Evolutionary conservation across 768 basidiomycete genomes (phyloP), one percentile per base, ranked within the genome.

Genomic region (Rhizopogon sp.): DNA sequence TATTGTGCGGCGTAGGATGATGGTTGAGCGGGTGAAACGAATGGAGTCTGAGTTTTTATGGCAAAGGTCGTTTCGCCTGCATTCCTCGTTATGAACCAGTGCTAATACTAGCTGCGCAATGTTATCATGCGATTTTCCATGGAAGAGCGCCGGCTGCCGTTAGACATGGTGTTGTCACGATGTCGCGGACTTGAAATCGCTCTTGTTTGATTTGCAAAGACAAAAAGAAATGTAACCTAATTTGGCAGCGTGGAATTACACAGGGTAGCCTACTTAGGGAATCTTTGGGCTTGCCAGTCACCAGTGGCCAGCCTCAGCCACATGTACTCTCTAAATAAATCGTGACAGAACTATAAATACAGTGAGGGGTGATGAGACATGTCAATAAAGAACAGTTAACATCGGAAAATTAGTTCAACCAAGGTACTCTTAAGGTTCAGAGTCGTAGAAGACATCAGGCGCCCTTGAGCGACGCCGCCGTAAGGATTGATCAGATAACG

Each of bases 391-490:
- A 50, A 20, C 20, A 20, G 20, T 2, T 20, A 20, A 20, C 13
- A 20, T 28, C 29, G n/a, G 33, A 35, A 28, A 50, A 50, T 22
- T 29, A 51, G 50, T 17, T 22, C 14, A 52, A 17, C 17, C 29
- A n/a, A 47, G 43, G 20, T 31, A 42, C 47, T 35, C 56, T 59
- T 66, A 70, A 43, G 50, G 60, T 58, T 70, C 68, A 50, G 68
- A 60, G 43, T 69, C 68, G 37, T 68, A 59, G 42, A 58, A 56
- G 45, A 56, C 57, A 57, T 74, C 69, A 51, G 66, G 64, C 43
- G 68, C 62, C 61, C 74, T 74, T 50, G 80, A 80, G 16, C 72
- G 72, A 39, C 81, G 79, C 50, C 77, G 72, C 51, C 78, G 76
- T 29, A 82, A 64, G 39, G 74, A 63, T 51, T 67, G 55, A 33